Percentiles rank a stretch among this genome's conserved stretches.
phyloP scores from a whole-genome alignment of 345 rosid species.

The Microcos paniculata region DNA sequence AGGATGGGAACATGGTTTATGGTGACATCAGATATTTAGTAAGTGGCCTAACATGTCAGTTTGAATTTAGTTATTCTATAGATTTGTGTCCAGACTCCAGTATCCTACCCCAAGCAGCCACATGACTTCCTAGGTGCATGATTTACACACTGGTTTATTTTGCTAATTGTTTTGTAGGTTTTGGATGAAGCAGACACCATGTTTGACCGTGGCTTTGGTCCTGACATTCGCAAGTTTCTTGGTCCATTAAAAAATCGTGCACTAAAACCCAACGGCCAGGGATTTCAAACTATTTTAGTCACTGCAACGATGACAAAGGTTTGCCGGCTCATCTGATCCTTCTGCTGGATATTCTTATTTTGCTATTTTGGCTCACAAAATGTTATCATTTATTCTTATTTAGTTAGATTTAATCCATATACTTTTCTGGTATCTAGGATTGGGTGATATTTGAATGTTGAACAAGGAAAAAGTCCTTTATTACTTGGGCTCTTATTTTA shows the following conservation, averaged over 20 bases:
- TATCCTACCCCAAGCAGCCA: background rate
- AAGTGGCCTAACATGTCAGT: slow-evolving; percentile 16
- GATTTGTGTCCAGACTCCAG: background rate
- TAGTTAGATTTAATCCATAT: background rate
- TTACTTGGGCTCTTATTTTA: background rate
- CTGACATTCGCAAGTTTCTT: slow-evolving; percentile 87
- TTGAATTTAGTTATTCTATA: background rate
- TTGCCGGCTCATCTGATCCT: slow-evolving; percentile 13
- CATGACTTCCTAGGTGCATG: background rate
- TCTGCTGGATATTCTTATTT: background rate
- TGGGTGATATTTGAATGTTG: slow-evolving; percentile 2
- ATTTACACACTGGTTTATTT: slow-evolving; percentile 21
- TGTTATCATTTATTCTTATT: background rate
- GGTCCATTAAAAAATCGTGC: slow-evolving; percentile 80
- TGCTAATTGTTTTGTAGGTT: slow-evolving; percentile 49
- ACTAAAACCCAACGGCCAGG: slow-evolving; percentile 57
- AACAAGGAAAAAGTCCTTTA: background rate
- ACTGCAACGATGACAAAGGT: slow-evolving; percentile 95
- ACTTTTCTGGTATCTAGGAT: background rate
- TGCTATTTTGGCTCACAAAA: background rate
- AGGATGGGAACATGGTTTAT: slow-evolving; percentile 90
- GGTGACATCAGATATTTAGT: slow-evolving; percentile 88
- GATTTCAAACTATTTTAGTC: slow-evolving; percentile 86
- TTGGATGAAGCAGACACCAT: slow-evolving; percentile 99
- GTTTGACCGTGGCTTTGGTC: slow-evolving; percentile 98